phyloP scores from a whole-genome alignment of 1,284 basidiomycete species.

The Ganoderma multipileum region DNA sequence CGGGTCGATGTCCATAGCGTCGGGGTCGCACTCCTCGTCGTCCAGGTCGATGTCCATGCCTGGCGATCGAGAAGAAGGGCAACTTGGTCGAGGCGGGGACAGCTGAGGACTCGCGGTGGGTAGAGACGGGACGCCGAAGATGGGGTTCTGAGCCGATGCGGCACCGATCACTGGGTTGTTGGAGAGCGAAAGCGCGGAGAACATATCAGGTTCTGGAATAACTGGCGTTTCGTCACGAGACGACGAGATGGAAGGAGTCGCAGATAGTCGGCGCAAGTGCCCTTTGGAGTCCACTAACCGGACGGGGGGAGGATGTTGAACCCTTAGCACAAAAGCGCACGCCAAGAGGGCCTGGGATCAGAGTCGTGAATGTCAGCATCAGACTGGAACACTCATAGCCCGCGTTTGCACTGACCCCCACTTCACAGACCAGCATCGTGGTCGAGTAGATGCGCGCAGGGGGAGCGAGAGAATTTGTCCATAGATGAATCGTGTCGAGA shows the following conservation, averaged over 20 bases:
- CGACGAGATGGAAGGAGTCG: slow-evolving; percentile 39
- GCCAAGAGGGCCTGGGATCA: not conserved
- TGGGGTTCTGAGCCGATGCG: slow-evolving; percentile 45
- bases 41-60: slow-evolving; percentile 39
- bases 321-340: slow-evolving; percentile 50
- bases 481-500: slow-evolving; percentile 47
- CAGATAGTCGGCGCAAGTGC: slow-evolving; percentile 27
- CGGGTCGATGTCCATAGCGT: slow-evolving; percentile 70
- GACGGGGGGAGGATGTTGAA: slow-evolving; percentile 70
- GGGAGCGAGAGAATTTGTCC: slow-evolving; percentile 42
- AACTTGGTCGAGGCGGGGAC: slow-evolving; percentile 25
- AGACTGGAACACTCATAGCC: not conserved
- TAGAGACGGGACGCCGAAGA: slow-evolving; percentile 74
- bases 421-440: slow-evolving; percentile 11
- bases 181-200: slow-evolving; percentile 69
- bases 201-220: slow-evolving; percentile 56
- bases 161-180: slow-evolving; percentile 58
- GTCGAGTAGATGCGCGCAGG: slow-evolving; percentile 53
- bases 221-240: slow-evolving; percentile 36
- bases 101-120: slow-evolving; percentile 31
- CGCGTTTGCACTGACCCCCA: slow-evolving; percentile 14
- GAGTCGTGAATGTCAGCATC: not conserved
- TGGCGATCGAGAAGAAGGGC: slow-evolving; percentile 27
- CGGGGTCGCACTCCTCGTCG: slow-evolving; percentile 46
- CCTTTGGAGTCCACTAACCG: slow-evolving; percentile 58